Evolutionary conservation across 352 stramenopile genomes (phyloP).

Genomic region (Pythium scleroteichum): DNA sequence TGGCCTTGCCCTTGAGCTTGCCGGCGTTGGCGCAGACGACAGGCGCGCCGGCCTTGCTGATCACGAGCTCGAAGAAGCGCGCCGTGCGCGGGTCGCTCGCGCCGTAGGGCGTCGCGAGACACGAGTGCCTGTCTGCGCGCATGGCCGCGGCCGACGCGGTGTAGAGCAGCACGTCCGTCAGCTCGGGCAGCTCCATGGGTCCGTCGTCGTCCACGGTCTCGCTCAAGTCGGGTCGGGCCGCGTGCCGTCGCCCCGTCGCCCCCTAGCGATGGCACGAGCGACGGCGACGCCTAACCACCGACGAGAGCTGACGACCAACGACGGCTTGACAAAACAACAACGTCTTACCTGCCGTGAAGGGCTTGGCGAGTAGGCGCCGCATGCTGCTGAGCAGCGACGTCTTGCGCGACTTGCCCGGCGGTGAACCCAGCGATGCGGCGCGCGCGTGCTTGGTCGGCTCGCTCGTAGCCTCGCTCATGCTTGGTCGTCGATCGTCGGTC

Average conservation of each 20-base stretch:
- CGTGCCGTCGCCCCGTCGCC: not conserved
- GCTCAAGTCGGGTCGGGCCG: not conserved
- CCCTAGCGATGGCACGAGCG: not conserved
- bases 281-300: slow-evolving; percentile 7
- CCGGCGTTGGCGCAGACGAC: slow-evolving; percentile 61
- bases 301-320: slow-evolving; percentile 8
- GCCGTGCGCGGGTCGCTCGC: slow-evolving; percentile 44
- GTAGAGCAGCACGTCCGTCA: slow-evolving; percentile 12
- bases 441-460: not conserved
- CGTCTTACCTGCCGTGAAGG: slow-evolving; percentile 16
- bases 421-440: not conserved
- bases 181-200: slow-evolving; percentile 3
- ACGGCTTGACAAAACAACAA: not conserved
- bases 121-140: slow-evolving; percentile 37
- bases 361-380: slow-evolving; percentile 7
- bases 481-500: too few relatives aligned
- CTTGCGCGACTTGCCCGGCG: slow-evolving; percentile 10
- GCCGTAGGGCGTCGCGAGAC: slow-evolving; percentile 57
- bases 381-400: slow-evolving; percentile 8
- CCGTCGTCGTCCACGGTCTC: not conserved
- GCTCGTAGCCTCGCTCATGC: too few relatives aligned
- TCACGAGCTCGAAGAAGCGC: slow-evolving; percentile 64
- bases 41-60: slow-evolving; percentile 60
- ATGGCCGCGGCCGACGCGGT: slow-evolving; percentile 14
- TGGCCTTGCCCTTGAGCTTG: slow-evolving; percentile 69